Evolutionary conservation across 352 stramenopile genomes (phyloP).

Genomic region (Pythium periplocum): DNA sequence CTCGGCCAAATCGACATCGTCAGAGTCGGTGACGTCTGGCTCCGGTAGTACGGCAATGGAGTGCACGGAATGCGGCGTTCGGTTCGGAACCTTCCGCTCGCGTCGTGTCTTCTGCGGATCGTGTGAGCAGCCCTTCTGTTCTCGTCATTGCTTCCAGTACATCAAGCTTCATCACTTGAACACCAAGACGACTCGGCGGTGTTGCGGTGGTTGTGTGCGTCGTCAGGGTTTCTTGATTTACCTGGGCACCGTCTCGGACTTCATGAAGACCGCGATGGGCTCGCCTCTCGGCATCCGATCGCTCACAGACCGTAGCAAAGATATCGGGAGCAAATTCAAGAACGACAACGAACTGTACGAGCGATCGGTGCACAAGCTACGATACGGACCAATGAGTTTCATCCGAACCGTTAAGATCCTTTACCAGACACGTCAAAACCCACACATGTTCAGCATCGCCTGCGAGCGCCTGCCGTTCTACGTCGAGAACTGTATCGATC

Average conservation of each 20-base stretch:
- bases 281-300: background rate
- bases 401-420: constrained; percentile 76
- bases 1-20: constrained; percentile 13
- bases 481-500: constrained; percentile 66
- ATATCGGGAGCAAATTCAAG: background rate
- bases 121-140: constrained; percentile 53
- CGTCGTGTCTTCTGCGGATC: constrained; percentile 54
- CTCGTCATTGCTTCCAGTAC: constrained; percentile 46
- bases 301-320: background rate
- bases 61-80: constrained; percentile 44
- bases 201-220: constrained; percentile 46
- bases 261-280: constrained; percentile 26
- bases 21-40: constrained; percentile 7
- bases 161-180: constrained; percentile 43
- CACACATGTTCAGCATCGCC: constrained; percentile 54
- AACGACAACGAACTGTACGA: constrained; percentile 26
- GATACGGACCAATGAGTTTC: constrained; percentile 54
- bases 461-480: constrained; percentile 70
- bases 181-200: constrained; percentile 26
- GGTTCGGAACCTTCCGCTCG: constrained; percentile 42
- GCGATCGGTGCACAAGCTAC: constrained; percentile 46
- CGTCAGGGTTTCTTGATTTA: constrained; percentile 57
- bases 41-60: constrained; percentile 5
- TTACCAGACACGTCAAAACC: constrained; percentile 70
- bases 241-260: constrained; percentile 24